Evolutionary conservation across 2,329 filamentous ascomycete genomes (phyloP).

Genomic region (Fonsecaea monophora): DNA sequence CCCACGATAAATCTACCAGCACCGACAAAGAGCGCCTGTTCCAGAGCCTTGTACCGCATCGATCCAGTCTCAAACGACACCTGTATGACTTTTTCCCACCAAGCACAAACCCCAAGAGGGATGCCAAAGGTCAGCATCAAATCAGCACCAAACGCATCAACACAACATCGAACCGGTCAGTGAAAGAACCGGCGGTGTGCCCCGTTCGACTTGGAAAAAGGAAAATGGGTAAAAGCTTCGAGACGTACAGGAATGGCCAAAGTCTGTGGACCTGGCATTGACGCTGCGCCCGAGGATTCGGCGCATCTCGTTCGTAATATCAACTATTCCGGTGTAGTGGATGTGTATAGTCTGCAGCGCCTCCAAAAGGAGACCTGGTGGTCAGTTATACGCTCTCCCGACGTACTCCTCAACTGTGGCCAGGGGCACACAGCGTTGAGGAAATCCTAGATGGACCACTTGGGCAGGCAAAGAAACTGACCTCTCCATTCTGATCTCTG

Average conservation of each 20-base stretch:
- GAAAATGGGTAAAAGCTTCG: too few relatives aligned
- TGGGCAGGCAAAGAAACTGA: slow-evolving; percentile 33
- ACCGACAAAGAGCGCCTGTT: slow-evolving; percentile 50
- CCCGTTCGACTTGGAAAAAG: too few relatives aligned
- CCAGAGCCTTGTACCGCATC: slow-evolving; percentile 51
- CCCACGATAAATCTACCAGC: slow-evolving; percentile 49
- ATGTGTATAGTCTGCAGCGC: slow-evolving; percentile 47
- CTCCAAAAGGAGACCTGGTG: not conserved
- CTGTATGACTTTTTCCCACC: slow-evolving; percentile 44
- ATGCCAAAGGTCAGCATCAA: not conserved
- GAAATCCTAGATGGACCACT: not conserved
- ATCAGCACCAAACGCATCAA: not conserved
- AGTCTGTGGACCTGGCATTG: slow-evolving; percentile 47
- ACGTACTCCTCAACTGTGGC: not conserved
- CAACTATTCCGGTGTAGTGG: slow-evolving; percentile 51
- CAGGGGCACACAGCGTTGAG: not conserved
- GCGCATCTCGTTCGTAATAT: slow-evolving; percentile 44
- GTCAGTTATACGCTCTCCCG: not conserved
- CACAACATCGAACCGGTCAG: too few relatives aligned
- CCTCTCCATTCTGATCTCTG: slow-evolving; percentile 46
- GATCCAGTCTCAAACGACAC: slow-evolving; percentile 52
- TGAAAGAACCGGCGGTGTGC: not conserved
- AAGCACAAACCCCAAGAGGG: not conserved
- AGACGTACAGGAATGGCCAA: slow-evolving; percentile 50
- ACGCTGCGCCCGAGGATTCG: slow-evolving; percentile 46